Conservation (phyloP, 2,329 filamentous ascomycete genomes). For the Botryotinia globosa region DNA sequence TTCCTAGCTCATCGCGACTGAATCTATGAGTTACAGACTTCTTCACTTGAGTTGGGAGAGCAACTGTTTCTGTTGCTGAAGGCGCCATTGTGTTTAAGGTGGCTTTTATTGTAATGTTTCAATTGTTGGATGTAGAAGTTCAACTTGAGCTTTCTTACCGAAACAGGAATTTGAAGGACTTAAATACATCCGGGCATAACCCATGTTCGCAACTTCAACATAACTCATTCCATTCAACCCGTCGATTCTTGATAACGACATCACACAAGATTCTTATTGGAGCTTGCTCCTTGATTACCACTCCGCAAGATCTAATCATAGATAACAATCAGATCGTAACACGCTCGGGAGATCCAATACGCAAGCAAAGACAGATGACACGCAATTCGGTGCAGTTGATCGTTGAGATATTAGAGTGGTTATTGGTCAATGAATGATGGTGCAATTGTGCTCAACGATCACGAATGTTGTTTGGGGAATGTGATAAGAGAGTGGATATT, state of each 20-base stretch:
- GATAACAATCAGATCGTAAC: not conserved
- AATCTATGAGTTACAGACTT: conserved; percentile 26
- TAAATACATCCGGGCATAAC: conserved; percentile 3
- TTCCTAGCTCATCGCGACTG: conserved; percentile 28
- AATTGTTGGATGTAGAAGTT: not conserved
- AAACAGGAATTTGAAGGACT: not conserved
- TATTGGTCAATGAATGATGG: conserved; percentile 19
- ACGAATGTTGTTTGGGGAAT: conserved; percentile 7
- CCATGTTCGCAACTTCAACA: not conserved
- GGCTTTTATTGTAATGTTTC: not conserved
- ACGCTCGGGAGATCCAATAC: not conserved
- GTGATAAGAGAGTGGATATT: not conserved
- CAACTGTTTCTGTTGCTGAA: conserved; percentile 33
- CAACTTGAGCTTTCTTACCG: not conserved
- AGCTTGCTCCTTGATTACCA: not conserved
- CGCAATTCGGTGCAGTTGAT: conserved; percentile 3
- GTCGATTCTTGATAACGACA: conserved; percentile 16
- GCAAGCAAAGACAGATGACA: conserved; percentile 6
- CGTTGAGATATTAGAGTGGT: not conserved
- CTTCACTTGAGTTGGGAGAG: conserved; percentile 23
- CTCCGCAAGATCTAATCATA: conserved; percentile 2
- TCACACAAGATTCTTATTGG: conserved; percentile 18
- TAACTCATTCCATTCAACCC: conserved; percentile 1
- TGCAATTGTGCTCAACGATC: conserved; percentile 17
- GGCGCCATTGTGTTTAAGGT: conserved; percentile 31